phyloP scores from a whole-genome alignment of 345 rosid species.

The Schrenkiella parvula region DNA sequence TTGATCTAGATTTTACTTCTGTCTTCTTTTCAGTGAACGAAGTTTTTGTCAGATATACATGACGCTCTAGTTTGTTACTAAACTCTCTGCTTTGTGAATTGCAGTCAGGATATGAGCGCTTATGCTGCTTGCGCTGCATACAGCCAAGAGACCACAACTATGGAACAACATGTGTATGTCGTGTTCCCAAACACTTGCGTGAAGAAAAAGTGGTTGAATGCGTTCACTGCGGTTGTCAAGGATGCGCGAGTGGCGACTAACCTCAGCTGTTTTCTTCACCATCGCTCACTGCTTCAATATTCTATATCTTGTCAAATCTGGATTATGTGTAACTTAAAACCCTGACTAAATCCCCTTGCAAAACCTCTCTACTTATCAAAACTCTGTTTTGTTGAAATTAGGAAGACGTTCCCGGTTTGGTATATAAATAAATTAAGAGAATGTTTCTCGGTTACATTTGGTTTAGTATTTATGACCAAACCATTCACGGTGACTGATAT shows the following conservation, averaged over 20 bases:
- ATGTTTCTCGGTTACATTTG: neutral
- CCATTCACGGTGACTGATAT: too few species aligned
- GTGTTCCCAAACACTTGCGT: conserved; percentile 72
- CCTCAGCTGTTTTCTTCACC: neutral
- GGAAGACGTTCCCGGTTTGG: neutral
- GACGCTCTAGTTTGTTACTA: neutral
- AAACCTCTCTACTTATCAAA: neutral
- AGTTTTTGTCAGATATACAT: neutral
- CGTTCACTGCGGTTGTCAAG: conserved; percentile 79
- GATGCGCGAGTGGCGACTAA: conserved; percentile 80
- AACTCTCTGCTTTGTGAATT: conserved; percentile 17
- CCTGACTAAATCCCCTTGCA: neutral
- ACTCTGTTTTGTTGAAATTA: conserved; percentile 2
- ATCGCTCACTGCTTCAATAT: neutral
- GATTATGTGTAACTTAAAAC: neutral
- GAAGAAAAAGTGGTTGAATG: conserved; percentile 86
- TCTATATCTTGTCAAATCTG: conserved; percentile 5
- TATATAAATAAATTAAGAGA: neutral
- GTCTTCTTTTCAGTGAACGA: neutral
- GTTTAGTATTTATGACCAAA: neutral
- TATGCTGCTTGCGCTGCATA: conserved; percentile 81
- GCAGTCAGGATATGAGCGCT: conserved; percentile 80
- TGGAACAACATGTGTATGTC: conserved; percentile 72
- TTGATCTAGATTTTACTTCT: neutral
- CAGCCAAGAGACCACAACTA: conserved; percentile 91